phyloP scores from a whole-genome alignment of 371 early-diverging fungal species.

The Cokeromyces recurvatus region DNA sequence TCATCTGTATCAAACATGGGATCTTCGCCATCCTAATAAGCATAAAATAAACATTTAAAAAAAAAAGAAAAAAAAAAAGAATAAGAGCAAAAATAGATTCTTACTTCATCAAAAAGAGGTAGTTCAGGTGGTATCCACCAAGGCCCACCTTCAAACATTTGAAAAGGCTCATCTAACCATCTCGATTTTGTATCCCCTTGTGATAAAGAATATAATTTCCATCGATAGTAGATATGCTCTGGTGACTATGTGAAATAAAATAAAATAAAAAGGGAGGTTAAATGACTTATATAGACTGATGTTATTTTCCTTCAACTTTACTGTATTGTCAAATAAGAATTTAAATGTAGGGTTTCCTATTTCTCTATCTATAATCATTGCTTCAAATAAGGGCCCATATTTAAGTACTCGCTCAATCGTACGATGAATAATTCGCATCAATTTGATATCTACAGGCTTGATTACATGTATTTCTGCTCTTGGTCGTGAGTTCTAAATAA shows the following conservation, averaged over 20 bases:
- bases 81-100: too few relatives aligned
- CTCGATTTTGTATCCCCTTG: slow-evolving; percentile 74
- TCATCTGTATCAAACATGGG: slow-evolving; percentile 45
- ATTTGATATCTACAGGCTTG: slow-evolving; percentile 57
- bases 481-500: slow-evolving; percentile 22
- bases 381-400: slow-evolving; percentile 78
- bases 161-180: slow-evolving; percentile 82
- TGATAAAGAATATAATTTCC: slow-evolving; percentile 86
- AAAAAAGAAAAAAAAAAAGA: too few relatives aligned
- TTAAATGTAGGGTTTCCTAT: slow-evolving; percentile 58
- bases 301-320: slow-evolving; percentile 18
- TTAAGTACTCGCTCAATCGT: slow-evolving; percentile 76
- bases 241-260: slow-evolving; percentile 38
- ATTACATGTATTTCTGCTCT: slow-evolving; percentile 62
- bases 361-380: slow-evolving; percentile 65
- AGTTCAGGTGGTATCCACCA: slow-evolving; percentile 85
- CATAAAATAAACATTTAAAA: neutral
- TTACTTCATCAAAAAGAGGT: slow-evolving; percentile 67
- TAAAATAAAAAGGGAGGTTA: too few relatives aligned
- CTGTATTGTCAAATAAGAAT: slow-evolving; percentile 72
- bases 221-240: slow-evolving; percentile 88
- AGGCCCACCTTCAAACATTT: slow-evolving; percentile 84
- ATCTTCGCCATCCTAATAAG: slow-evolving; percentile 31
- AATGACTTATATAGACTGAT: too few relatives aligned
- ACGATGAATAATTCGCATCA: slow-evolving; percentile 75